Evolutionary conservation across 345 rosid species (phyloP).

Genomic region (Eucalyptus coolabah): DNA sequence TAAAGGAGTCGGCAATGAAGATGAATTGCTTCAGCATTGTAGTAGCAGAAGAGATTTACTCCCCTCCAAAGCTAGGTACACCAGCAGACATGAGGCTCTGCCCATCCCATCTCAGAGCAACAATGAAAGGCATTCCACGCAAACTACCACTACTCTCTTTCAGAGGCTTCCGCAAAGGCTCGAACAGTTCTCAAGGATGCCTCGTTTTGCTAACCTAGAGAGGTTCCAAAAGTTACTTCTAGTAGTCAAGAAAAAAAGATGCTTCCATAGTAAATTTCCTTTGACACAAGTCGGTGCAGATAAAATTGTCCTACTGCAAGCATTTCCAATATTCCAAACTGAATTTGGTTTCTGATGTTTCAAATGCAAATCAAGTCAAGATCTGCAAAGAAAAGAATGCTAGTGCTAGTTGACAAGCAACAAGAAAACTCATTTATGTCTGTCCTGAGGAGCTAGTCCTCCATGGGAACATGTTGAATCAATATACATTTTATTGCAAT

Average conservation of each 20-base stretch:
- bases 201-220: background rate
- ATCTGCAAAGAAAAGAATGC: background rate
- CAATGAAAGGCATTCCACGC: background rate
- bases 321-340: background rate
- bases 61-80: background rate
- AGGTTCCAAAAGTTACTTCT: background rate
- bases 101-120: background rate
- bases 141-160: slow-evolving; percentile 6
- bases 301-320: background rate
- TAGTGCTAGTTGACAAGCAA: background rate
- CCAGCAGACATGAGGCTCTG: background rate
- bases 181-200: background rate
- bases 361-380: background rate
- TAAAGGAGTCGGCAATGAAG: background rate
- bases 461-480: background rate
- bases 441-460: background rate
- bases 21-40: background rate
- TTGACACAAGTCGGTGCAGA: background rate
- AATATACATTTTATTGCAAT: background rate
- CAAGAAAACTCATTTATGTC: background rate
- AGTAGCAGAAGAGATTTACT: background rate
- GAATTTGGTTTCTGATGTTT: background rate
- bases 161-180: slow-evolving; percentile 3
- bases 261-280: background rate
- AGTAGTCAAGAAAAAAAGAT: background rate